Evolutionary conservation across 2,329 filamentous ascomycete species (phyloP), one percentile per base, ranked within the genome.

Genomic region (Ascocoryne sarcoides): DNA sequence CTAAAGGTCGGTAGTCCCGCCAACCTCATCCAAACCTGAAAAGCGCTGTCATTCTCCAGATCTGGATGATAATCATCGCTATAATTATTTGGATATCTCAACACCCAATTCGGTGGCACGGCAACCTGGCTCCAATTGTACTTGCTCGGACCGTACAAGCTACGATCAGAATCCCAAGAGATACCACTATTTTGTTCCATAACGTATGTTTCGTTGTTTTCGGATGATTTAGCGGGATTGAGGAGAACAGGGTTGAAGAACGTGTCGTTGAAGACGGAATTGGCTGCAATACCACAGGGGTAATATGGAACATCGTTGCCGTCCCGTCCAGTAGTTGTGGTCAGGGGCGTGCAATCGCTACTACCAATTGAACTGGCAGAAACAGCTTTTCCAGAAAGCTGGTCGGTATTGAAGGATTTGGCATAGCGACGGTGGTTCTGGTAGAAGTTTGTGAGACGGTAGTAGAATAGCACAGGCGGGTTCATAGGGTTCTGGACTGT

Each of bases 11-110:
- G 92, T 54, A 96, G 67, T 43, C 90, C 92, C 17, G 92, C 92
- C 2, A 93, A 94, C 54, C 92, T 80, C 92, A 98, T 98, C 92
- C 92, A 98, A 16, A 96, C 89, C 65, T 95, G 89, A 62, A 98
- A 94, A 32, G 79, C 78, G 61, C 95, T 84, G 65, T 87, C 81
- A 0, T 77, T 65, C 47, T 81, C 72, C 14, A 96, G 62, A 53
- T 92, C 65, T 0, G 88, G 79, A 2, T 74, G 75, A 37, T 73
- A 71, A 1, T 74, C 65, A 0, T 68, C 61, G 3, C 74, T 80
- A 58, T 95, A 95, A 46, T 74, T 76, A 28, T 81, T 60, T 5
- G 80, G 81, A 51, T 82, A 95, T 43, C 76, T 73, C 10, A 71
- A 57, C 14, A 65, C 60, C 92, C 92, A 98, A 62, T 95, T 93